These are phyloP conservation scores for Fusarium guadeloupense DNA, from an alignment of 2,329 filamentous ascomycete species.

Conservation along the genomic window DNA sequence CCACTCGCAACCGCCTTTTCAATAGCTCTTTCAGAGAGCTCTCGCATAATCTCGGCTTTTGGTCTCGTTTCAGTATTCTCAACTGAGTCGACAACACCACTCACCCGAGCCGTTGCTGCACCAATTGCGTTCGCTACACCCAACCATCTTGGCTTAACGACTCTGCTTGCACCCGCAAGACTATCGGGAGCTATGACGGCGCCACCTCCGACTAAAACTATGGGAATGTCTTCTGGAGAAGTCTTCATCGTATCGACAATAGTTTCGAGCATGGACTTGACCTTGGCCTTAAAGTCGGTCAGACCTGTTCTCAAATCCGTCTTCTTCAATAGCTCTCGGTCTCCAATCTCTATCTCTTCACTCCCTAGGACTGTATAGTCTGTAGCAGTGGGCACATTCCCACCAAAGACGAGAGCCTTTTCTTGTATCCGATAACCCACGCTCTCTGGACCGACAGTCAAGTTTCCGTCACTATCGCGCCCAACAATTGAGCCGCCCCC, in stretches of 20 bases:
- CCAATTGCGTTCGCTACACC: constrained; percentile 3
- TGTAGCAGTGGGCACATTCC: not conserved
- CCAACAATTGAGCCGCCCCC: constrained; percentile 49
- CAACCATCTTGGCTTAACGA: not conserved
- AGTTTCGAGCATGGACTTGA: not conserved
- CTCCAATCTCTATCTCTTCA: not conserved
- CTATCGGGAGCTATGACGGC: not conserved
- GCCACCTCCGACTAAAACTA: constrained; percentile 1
- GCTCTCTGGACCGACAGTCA: not conserved
- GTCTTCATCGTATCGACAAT: not conserved
- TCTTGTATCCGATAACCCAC: not conserved
- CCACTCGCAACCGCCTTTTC: constrained; percentile 40
- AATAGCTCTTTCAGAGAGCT: constrained; percentile 9
- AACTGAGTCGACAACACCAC: not conserved
- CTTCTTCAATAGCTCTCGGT: not conserved
- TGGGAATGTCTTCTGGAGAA: not conserved
- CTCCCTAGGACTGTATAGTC: not conserved
- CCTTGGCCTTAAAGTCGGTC: not conserved
- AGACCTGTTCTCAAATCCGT: not conserved
- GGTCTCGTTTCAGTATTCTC: constrained; percentile 1
- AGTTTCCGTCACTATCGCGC: not conserved
- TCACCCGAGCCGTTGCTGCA: not conserved
- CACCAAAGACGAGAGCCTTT: constrained; percentile 1
- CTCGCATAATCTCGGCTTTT: not conserved
- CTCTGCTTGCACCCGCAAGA: constrained; percentile 11